Base-by-base conservation (phyloP, 2,329 filamentous ascomycete genomes). In the Monilinia fructigena region DNA sequence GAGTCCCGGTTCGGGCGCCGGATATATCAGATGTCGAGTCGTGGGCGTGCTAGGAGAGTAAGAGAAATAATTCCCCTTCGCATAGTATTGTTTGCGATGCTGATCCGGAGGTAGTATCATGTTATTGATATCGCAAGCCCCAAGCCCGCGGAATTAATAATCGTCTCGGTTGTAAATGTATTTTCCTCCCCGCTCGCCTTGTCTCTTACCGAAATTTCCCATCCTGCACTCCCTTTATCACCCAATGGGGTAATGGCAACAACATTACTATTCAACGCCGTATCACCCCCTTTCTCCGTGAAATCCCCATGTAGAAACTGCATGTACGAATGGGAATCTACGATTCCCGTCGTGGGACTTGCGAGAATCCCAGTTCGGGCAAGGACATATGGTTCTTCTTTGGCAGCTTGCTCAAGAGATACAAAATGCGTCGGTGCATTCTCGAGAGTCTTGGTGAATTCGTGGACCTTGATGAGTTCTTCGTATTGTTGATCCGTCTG, bases 21-120 rank as follows among this genome's bases (percentile, higher is more conserved):
- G 95, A 75, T 98, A 99, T 61, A 99, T 82, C 28, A 99, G 85
- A 14, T 93, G 86, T 52, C 79, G 82, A 0, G 92, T 93, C 2
- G 74, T 75, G 0, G 92, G 93, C 0, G 75, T 75, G 0, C 88
- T 85, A 1, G 86, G 81, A 0, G 83, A 79, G 80, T 97, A 98
- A 40, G 89, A 90, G 80, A 96, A 98, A 80, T 99, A 99, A 68
- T 92, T 94, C 0, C 95, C 95, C 80, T 99, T 99, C 67, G 94
- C 94, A 79, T 90, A 98, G 81, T 86, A 91, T 6, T 92, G 84
- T 31, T 78, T 84, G 50, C 81, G 80, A 61, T 86, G 86, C 6
- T 83, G 78, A 0, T 80, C 77, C 0, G 79, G 72, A 0, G 89
- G 87, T 0, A 92, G 82, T 48, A 98, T 85, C 84, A 93, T 89